Percentiles rank a stretch among this genome's conserved stretches.
These are phyloP conservation scores for Phanerochaete sordida DNA, from an alignment of 768 basidiomycete species.

Conservation along the genomic window DNA sequence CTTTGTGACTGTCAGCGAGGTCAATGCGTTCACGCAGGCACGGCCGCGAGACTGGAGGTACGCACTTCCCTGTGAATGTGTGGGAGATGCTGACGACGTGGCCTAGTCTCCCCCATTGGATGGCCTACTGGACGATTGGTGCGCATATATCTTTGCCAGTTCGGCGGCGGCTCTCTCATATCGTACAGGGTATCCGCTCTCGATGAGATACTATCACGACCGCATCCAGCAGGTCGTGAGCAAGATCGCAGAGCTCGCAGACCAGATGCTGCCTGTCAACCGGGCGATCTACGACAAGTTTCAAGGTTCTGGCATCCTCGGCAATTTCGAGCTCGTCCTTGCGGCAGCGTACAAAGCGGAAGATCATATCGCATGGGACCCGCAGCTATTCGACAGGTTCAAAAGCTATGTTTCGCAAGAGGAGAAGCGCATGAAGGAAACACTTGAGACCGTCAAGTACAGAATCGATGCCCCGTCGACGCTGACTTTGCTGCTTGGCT, in stretches of 20 bases:
- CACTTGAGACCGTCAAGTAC: constrained; percentile 6
- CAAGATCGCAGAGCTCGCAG: constrained; percentile 3
- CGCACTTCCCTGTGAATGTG: background rate
- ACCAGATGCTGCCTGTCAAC: background rate
- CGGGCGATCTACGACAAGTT: background rate
- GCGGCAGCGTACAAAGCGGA: constrained; percentile 9
- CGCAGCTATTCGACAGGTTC: constrained; percentile 10
- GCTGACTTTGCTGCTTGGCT: constrained; percentile 6
- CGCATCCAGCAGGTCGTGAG: constrained; percentile 12
- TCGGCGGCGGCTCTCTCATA: background rate
- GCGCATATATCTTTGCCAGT: background rate
- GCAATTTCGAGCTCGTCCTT: constrained; percentile 9
- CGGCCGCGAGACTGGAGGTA: constrained; percentile 20
- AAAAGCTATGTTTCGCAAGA: constrained; percentile 6
- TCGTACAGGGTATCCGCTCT: constrained; percentile 13
- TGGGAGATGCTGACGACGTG: background rate
- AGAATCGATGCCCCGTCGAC: constrained; percentile 10
- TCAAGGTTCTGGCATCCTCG: background rate
- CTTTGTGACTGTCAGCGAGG: constrained; percentile 20
- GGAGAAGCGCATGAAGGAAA: constrained; percentile 6
- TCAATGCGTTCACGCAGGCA: constrained; percentile 19
- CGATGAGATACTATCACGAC: constrained; percentile 15
- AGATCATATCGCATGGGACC: constrained; percentile 6
- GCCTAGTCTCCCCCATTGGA: constrained; percentile 14
- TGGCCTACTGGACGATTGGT: constrained; percentile 21